phyloP scores from a whole-genome alignment of 2,329 filamentous ascomycete genomes.

The Talaromyces piceae region DNA sequence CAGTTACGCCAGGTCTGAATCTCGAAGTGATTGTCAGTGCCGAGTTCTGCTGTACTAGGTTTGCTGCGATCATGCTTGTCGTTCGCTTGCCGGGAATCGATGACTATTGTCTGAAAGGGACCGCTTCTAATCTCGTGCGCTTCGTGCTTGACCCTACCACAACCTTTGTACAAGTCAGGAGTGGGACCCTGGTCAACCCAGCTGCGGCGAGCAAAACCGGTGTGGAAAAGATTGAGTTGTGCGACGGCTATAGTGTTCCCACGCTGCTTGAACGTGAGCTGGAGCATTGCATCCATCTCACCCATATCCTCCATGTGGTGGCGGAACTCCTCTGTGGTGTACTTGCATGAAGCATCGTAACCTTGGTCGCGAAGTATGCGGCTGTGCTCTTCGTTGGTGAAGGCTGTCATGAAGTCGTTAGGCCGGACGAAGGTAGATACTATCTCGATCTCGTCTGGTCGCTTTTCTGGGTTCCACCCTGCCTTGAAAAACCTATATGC shows the following conservation, averaged over 20 bases:
- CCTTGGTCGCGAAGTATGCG: neutral
- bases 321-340: neutral
- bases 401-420: neutral
- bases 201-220: neutral
- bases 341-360: neutral
- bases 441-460: neutral
- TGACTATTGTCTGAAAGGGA: conserved; percentile 3
- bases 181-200: neutral
- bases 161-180: neutral
- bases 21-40: neutral
- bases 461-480: neutral
- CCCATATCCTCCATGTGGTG: neutral
- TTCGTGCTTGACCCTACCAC: conserved; percentile 1
- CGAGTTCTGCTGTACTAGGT: neutral
- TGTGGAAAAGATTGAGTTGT: neutral
- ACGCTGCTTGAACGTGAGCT: conserved; percentile 2
- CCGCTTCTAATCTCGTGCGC: neutral
- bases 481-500: conserved; percentile 1
- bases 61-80: neutral
- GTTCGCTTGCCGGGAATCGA: conserved; percentile 3
- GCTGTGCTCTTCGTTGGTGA: neutral
- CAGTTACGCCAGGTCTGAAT: neutral
- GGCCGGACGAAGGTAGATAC: neutral
- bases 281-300: neutral
- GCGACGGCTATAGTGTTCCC: neutral